These are phyloP conservation scores for Aspergillus clavatus DNA, from an alignment of 2,329 filamentous ascomycete species.

Conservation along the genomic window DNA sequence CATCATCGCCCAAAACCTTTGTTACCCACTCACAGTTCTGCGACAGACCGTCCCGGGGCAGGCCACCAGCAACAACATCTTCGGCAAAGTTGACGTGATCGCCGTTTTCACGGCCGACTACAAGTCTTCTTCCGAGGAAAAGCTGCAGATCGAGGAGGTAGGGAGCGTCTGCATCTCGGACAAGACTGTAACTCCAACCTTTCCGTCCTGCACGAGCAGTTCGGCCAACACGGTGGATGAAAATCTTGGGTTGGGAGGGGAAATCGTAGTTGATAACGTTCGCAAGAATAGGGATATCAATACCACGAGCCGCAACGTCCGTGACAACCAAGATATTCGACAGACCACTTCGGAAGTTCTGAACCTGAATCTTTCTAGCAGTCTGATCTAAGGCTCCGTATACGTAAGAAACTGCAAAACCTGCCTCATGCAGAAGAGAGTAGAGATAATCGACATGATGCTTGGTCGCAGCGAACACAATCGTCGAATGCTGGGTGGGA, in stretches of 20 bases:
- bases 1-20: constrained; percentile 69
- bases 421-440: constrained; percentile 69
- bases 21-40: constrained; percentile 75
- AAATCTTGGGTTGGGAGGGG: constrained; percentile 92
- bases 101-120: constrained; percentile 63
- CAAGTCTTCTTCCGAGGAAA: constrained; percentile 79
- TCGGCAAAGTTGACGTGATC: constrained; percentile 66
- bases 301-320: constrained; percentile 92
- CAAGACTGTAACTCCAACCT: constrained; percentile 92
- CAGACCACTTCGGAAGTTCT: constrained; percentile 77
- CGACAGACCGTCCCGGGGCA: constrained; percentile 70
- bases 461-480: constrained; percentile 91
- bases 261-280: constrained; percentile 99
- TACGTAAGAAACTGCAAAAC: constrained; percentile 87
- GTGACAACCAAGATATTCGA: constrained; percentile 93
- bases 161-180: constrained; percentile 80
- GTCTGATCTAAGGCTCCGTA: constrained; percentile 94
- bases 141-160: constrained; percentile 92
- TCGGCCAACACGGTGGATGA: constrained; percentile 90
- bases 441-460: constrained; percentile 95
- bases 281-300: constrained; percentile 91
- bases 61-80: constrained; percentile 75
- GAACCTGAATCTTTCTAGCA: constrained; percentile 84
- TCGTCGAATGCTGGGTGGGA: constrained; percentile 85
- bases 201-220: constrained; percentile 89